phyloP scores from a whole-genome alignment of 306 rosid species.

The Corylus heterophylla region DNA sequence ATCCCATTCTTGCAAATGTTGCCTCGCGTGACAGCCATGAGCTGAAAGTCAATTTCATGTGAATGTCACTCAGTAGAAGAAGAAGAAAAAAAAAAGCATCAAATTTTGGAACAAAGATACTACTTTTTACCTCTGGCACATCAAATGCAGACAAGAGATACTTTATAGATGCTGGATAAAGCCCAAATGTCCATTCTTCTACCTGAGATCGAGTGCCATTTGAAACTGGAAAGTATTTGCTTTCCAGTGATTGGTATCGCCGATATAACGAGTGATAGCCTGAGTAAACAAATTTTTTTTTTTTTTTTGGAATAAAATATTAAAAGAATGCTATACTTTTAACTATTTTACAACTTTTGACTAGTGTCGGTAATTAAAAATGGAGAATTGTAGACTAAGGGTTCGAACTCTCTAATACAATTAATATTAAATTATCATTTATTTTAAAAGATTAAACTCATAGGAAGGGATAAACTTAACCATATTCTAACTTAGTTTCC shows the following conservation, averaged over 20 bases:
- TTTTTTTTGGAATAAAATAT: background rate
- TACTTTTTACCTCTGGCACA: slow-evolving; percentile 82
- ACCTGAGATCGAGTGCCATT: slow-evolving; percentile 84
- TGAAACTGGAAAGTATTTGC: slow-evolving; percentile 86
- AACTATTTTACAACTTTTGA: no score
- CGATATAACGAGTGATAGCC: slow-evolving; percentile 89
- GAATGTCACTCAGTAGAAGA: background rate
- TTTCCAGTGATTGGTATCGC: slow-evolving; percentile 77
- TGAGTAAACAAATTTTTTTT: background rate
- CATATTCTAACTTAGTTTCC: no score
- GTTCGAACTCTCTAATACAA: no score
- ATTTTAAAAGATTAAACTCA: no score
- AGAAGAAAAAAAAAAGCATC: no score
- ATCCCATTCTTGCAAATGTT: slow-evolving; percentile 88
- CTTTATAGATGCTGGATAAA: slow-evolving; percentile 93
- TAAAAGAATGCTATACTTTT: no score
- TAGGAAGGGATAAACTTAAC: no score
- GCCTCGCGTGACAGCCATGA: slow-evolving; percentile 88
- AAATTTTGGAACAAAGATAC: background rate
- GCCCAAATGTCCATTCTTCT: slow-evolving; percentile 89
- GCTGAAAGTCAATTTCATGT: slow-evolving; percentile 44
- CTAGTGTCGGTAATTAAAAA: no score
- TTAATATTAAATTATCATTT: no score
- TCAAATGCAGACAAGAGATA: slow-evolving; percentile 94
- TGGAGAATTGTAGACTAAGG: no score